Evolutionary conservation across 495 filamentous ascomycete genomes (phyloP), one percentile per base, ranked within the genome.

Genomic region (Collariella sp.): DNA sequence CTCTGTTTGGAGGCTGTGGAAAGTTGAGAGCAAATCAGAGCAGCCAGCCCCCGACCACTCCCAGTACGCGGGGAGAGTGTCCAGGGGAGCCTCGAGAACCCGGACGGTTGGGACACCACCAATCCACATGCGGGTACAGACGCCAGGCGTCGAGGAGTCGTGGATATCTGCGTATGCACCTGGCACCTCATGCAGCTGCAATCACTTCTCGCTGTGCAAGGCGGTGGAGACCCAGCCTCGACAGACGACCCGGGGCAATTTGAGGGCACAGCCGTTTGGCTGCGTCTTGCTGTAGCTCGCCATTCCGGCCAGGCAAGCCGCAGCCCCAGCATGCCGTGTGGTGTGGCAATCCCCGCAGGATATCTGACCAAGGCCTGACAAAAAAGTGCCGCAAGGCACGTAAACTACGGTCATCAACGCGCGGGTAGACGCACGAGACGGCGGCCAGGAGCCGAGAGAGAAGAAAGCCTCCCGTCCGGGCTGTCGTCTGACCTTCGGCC

Each of bases 151-250:
- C 47, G 38, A 46, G 40, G 26, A n/a, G 22, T 43, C 46, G 44
- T 53, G 56, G 44, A 46, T 36, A 33, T 35, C 42, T 58, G 47
- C 35, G 34, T 15, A 31, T 31, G 26, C 26, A 31, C 26, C 9
- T 31, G 5, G 5, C 5, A 5, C 15, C 49, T 46, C 56, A 58
- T 58, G 56, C 56, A 58, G 38, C 50, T 54, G 50, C 56, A 49
- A 50, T 50, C 50, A 58, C 56, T 31, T 48, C n/a, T 54, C 29
- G 36, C 45, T 18, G 29, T 26, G 41, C 50, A 58, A 54, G 46
- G 56, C 56, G 56, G 56, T 58, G 56, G 42, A 34, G 26, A 23
- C 9, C n/a, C 22, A 15, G 20, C 29, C 13, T 31, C 42, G 20
- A 40, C 31, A 29, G 29, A 52, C 23, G 29, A 18, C 19, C 50